Base-by-base conservation (phyloP, 2,329 filamentous ascomycete genomes). In the Neopestalotiopsis sp. region DNA sequence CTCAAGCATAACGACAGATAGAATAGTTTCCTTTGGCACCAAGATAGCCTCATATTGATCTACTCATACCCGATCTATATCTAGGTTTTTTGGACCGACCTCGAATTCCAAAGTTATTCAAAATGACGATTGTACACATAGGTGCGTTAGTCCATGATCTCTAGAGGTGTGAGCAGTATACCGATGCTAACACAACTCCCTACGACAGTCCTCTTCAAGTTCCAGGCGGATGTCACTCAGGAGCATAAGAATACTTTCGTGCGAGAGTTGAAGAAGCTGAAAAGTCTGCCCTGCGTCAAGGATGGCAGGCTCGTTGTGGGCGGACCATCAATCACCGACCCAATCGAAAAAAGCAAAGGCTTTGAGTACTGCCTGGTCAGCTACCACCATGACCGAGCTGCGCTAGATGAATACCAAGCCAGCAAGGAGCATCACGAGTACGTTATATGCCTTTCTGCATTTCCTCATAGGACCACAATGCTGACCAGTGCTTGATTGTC, bases 361-460 rank as follows among this genome's bases (percentile, higher is more conserved):
- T 88, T 82, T 62, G 80, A 89, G 13, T 84, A 83, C 68, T 83
- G 84, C 0, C 76, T 88, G 0, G 67, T 89, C 45, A 88, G 86
- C 78, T 87, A 84, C 24, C 86, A 89, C 61, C 73, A 81, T 5
- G 76, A 85, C 24, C 75, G 73, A 7, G 77, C 77, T 9, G 86
- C 85, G 0, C 71, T 89, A 68, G 82, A 79, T 1, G 81, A 81
- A 59, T 88, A 89, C 65, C 86, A 88, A 67, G 83, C 83, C 1
- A 87, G 85, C 65, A 76, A 80, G 4, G 85, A 89, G 67, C 86
- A 89, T 71, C 81, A 85, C 67, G 76, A 80, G 85, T 85, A 74
- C 69, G 75, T 68, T 1, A n/a, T 17, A 1, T 38, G 6, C 10
- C 4, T 56, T 12, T 38, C 24, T 14, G 0, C 42, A 32, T 17